These are phyloP conservation scores for Mycena polygramma DNA, from an alignment of 768 basidiomycete species.

Conservation along the genomic window DNA sequence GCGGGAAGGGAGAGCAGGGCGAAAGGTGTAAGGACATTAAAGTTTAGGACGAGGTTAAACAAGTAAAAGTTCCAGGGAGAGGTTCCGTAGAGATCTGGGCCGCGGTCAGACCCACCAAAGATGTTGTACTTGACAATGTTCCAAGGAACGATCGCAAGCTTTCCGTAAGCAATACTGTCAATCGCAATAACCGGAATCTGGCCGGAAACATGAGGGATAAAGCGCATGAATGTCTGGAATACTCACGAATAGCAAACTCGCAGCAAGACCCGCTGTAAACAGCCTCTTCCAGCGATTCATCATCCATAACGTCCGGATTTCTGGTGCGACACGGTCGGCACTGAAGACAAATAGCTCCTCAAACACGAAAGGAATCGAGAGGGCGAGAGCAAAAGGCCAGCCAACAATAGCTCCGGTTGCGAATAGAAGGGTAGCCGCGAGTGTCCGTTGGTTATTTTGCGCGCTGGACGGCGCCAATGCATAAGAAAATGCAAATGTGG, in stretches of 20 bases:
- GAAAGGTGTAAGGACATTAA: constrained; percentile 88
- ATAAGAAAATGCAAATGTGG: constrained; percentile 82
- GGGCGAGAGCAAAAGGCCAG: constrained; percentile 95
- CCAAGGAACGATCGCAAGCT: constrained; percentile 84
- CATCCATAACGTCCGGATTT: constrained; percentile 66
- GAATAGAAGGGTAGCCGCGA: constrained; percentile 77
- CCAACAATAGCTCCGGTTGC: constrained; percentile 90
- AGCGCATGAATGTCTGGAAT: not conserved
- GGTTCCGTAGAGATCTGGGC: constrained; percentile 95
- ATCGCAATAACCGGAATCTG: constrained; percentile 88
- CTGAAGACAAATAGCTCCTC: constrained; percentile 90
- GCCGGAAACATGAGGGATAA: constrained; percentile 14
- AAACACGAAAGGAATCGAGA: constrained; percentile 89
- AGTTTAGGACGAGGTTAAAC: constrained; percentile 91
- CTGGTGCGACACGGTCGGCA: constrained; percentile 70
- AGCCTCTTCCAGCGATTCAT: constrained; percentile 72
- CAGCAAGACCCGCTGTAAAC: constrained; percentile 63
- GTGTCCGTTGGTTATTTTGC: constrained; percentile 66
- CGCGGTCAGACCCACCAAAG: constrained; percentile 81
- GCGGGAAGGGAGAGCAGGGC: constrained; percentile 87
- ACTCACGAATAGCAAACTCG: constrained; percentile 75
- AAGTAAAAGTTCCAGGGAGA: constrained; percentile 90
- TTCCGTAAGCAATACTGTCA: constrained; percentile 91
- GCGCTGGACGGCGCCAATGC: constrained; percentile 70
- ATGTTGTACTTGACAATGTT: constrained; percentile 96